Base-by-base conservation (phyloP, 2,329 filamentous ascomycete genomes). In the Ophiosphaerella narmari region DNA sequence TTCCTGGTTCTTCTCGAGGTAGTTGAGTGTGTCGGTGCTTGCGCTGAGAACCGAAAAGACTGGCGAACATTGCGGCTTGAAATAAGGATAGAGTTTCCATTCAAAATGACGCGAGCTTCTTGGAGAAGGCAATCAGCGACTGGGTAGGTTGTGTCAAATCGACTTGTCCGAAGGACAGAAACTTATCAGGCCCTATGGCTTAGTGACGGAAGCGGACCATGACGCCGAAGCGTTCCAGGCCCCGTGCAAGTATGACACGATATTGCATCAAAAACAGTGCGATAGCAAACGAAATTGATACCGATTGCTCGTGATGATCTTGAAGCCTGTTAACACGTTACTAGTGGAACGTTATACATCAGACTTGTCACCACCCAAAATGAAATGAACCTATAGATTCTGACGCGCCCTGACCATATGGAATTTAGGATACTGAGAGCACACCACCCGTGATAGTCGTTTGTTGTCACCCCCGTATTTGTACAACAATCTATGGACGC, bases 11-110 rank as follows among this genome's bases (percentile, higher is more conserved):
- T 23, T 38, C 43, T 21, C 55, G 54, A 16, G 45, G 33, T 33
- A 56, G 34, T 9, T 36, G 55, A 26, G 34, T 36, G 26, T 55
- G 59, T 18, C 49, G 51, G n/a, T 55, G 59, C 13, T 53, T 53
- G 12, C 43, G 41, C 5, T 37, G 46, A 21, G 23, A 35, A 26
- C 44, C 41, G 9, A 62, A 55, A 14, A 59, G 37, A 32, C 37
- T 34, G 31, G 36, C 34, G 39, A 55, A 45, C 54, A 59, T 59
- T 18, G 23, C 34, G 13, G 34, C 8, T 24, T 37, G 11, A 26
- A n/a, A 24, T 33, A 9, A 16, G 39, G 18, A 21, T 4, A 21
- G 18, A 21, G 18, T 21, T 21, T 24, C 6, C 21, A 35, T 21
- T 16, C 7, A 24, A 44, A 12, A 32, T 21, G 26, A 32, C 21